A percentile compares a stretch with the other conserved stretches of the same genome.
These are phyloP conservation scores for Hyaloscypha hepaticicola DNA, from an alignment of 495 filamentous ascomycete genomes.

Conservation along the genomic window DNA sequence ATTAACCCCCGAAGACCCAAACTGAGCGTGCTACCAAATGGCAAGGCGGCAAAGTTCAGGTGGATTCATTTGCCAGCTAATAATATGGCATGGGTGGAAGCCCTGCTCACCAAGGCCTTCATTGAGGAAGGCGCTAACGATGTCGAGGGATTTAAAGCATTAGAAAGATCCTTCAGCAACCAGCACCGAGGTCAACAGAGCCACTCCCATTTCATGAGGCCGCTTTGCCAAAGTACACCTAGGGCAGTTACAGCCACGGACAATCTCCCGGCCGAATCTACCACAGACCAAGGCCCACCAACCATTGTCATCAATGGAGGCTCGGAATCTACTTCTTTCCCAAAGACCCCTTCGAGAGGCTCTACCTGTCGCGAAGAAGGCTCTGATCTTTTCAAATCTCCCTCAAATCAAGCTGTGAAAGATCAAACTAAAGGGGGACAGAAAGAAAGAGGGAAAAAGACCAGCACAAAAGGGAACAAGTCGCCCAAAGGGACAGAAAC, in stretches of 20 bases:
- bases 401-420: conserved; percentile 23
- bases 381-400: conserved; percentile 9
- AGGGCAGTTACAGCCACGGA: conserved; percentile 38
- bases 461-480: conserved; percentile 42
- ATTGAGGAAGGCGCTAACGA: conserved; percentile 65
- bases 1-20: conserved; percentile 52
- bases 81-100: conserved; percentile 60
- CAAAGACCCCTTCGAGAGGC: conserved; percentile 14
- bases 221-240: conserved; percentile 58
- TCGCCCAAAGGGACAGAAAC: conserved; percentile 25
- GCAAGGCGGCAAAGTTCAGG: conserved; percentile 58
- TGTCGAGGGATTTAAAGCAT: conserved; percentile 65
- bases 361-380: conserved; percentile 19
- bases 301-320: conserved; percentile 28
- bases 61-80: conserved; percentile 71
- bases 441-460: conserved; percentile 41
- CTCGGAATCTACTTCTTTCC: neutral
- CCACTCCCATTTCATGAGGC: conserved; percentile 68
- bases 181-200: conserved; percentile 60
- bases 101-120: conserved; percentile 63
- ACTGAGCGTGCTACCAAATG: conserved; percentile 52
- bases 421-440: conserved; percentile 36
- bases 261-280: conserved; percentile 27
- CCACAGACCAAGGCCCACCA: conserved; percentile 32
- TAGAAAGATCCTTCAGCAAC: conserved; percentile 63